phyloP scores from a whole-genome alignment of 208 protist genomes.

The Entamoeba histolytica region DNA sequence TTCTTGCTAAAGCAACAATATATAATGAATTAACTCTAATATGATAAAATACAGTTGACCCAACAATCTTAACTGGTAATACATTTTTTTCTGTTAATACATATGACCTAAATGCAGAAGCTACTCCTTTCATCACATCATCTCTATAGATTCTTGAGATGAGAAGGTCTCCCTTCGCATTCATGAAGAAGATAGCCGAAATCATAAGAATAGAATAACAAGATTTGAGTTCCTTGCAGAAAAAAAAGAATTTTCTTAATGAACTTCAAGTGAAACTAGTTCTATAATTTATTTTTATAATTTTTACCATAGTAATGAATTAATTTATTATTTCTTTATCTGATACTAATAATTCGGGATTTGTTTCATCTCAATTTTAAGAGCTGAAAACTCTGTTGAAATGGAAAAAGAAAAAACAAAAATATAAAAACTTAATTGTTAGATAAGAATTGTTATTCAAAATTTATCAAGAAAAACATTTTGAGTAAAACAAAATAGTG shows the following conservation, averaged over 20 bases:
- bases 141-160: not conserved
- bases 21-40: slow-evolving; percentile 45
- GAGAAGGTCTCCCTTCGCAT: not conserved
- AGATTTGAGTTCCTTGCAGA: not conserved
- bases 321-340: no score
- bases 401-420: no score
- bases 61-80: slow-evolving; percentile 21
- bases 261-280: not conserved
- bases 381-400: no score
- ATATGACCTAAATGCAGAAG: not conserved
- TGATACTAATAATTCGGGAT: no score
- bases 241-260: not conserved
- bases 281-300: no score
- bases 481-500: no score
- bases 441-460: no score
- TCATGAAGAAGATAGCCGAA: not conserved
- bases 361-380: no score
- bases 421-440: no score
- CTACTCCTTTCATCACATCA: not conserved
- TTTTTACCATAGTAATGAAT: no score
- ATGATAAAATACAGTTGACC: slow-evolving; percentile 54
- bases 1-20: slow-evolving; percentile 50
- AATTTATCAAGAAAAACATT: no score
- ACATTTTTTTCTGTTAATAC: not conserved
- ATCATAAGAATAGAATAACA: not conserved